Evolutionary conservation across 106 monocot genomes (phyloP).

Genomic region (Acanthochlamys bracteata): DNA sequence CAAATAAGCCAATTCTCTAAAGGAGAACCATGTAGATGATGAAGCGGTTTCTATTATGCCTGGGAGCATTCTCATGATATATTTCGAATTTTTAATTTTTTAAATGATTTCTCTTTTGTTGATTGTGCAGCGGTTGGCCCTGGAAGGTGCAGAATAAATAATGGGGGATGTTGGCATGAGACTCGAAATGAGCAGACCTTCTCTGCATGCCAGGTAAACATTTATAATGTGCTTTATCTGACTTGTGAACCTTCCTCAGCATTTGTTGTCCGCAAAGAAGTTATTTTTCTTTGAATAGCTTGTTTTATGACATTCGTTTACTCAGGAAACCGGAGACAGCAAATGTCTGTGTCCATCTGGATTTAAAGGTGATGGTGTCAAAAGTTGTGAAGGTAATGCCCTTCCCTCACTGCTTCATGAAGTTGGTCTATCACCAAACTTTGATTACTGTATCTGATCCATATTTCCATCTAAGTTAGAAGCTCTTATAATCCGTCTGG

Average conservation of each 20-base stretch:
- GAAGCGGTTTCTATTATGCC: too few relatives aligned
- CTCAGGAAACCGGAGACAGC: conserved; percentile 48
- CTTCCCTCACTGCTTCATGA: not conserved
- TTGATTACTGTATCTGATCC: too few relatives aligned
- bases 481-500: too few relatives aligned
- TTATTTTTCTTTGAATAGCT: not conserved
- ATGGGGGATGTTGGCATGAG: conserved; percentile 86
- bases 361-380: conserved; percentile 69
- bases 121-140: conserved; percentile 63
- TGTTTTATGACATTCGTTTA: not conserved
- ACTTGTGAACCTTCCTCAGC: too few relatives aligned
- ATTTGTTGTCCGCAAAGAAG: too few relatives aligned
- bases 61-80: too few relatives aligned
- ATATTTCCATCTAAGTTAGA: too few relatives aligned
- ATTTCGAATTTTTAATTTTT: too few relatives aligned
- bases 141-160: conserved; percentile 82
- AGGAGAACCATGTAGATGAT: too few relatives aligned
- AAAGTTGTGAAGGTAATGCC: conserved; percentile 68
- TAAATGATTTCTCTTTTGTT: not conserved
- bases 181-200: conserved; percentile 42
- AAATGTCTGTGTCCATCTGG: conserved; percentile 84
- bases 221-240: not conserved
- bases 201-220: conserved; percentile 79
- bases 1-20: too few relatives aligned
- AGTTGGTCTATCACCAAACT: too few relatives aligned